Conservation (phyloP, 495 filamentous ascomycete species). For the Neurospora terricola region DNA sequence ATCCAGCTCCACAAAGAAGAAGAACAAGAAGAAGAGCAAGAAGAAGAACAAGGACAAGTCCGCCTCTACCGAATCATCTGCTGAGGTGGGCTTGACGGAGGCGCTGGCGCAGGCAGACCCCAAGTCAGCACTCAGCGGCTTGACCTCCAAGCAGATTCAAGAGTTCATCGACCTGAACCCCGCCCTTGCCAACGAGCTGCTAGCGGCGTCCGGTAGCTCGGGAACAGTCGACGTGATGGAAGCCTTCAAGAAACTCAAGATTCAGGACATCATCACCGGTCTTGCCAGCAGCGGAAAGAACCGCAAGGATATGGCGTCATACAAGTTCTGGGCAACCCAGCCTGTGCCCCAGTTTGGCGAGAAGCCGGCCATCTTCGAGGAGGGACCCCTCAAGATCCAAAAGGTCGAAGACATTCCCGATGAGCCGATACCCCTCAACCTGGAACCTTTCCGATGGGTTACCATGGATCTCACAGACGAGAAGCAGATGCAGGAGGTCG, state of each 20-base stretch:
- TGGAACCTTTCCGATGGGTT: slow-evolving; percentile 86
- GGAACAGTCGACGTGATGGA: slow-evolving; percentile 36
- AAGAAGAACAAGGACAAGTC: slow-evolving; percentile 45
- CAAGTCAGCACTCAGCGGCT: slow-evolving; percentile 33
- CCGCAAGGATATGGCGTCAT: slow-evolving; percentile 86
- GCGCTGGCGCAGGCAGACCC: slow-evolving; percentile 12
- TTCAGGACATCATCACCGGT: slow-evolving; percentile 76
- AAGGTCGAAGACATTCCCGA: slow-evolving; percentile 66
- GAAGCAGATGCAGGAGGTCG: slow-evolving; percentile 63
- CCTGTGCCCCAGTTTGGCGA: slow-evolving; percentile 78
- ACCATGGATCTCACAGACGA: slow-evolving; percentile 69
- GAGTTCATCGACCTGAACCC: slow-evolving; percentile 54
- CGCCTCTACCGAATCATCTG: slow-evolving; percentile 7
- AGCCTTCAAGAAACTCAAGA: slow-evolving; percentile 58
- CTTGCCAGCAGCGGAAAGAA: slow-evolving; percentile 69
- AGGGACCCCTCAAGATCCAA: slow-evolving; percentile 50
- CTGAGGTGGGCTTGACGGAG: slow-evolving; percentile 3
- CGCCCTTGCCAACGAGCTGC: slow-evolving; percentile 46
- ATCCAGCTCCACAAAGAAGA: slow-evolving; percentile 21
- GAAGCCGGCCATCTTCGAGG: slow-evolving; percentile 30
- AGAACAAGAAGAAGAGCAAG: slow-evolving; percentile 41
- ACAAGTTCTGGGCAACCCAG: slow-evolving; percentile 98
- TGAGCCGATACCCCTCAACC: slow-evolving; percentile 48
- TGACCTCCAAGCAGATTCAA: slow-evolving; percentile 37
- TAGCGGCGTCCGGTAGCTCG: slow-evolving; percentile 14